phyloP scores from a whole-genome alignment of 257 asterid species.

The Lantana camara region DNA sequence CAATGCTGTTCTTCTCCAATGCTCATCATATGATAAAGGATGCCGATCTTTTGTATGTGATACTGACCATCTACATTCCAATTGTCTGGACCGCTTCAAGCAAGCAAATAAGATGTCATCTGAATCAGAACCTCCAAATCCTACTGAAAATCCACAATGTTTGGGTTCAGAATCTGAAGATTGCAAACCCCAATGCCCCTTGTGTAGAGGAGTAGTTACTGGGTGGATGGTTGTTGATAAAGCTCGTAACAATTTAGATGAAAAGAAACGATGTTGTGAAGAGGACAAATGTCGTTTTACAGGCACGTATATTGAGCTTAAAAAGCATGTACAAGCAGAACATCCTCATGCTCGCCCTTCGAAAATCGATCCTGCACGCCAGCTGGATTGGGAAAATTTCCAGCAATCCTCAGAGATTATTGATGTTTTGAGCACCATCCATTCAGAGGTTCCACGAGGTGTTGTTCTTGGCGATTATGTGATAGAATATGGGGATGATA shows the following conservation, averaged over 20 bases:
- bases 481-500: conserved; percentile 80
- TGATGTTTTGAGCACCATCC: conserved; percentile 83
- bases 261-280: conserved; percentile 71
- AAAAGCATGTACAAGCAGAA: conserved; percentile 63
- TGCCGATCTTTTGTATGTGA: conserved; percentile 84
- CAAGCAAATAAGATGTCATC: conserved; percentile 58
- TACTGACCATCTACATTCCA: conserved; percentile 77
- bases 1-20: conserved; percentile 80
- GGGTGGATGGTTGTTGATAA: conserved; percentile 73
- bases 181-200: conserved; percentile 63
- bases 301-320: conserved; percentile 70
- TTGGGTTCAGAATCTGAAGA: conserved; percentile 36
- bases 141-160: conserved; percentile 37
- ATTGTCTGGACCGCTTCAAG: conserved; percentile 78
- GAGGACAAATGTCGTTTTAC: conserved; percentile 65
- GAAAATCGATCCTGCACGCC: conserved; percentile 79
- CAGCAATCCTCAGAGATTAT: conserved; percentile 86
- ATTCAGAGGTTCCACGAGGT: conserved; percentile 80
- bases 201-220: conserved; percentile 81
- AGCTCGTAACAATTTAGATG: conserved; percentile 64
- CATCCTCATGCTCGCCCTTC: conserved; percentile 86
- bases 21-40: conserved; percentile 73
- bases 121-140: conserved; percentile 36
- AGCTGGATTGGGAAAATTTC: conserved; percentile 88
- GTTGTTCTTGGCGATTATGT: conserved; percentile 91